Conservation (phyloP, 176 grass and related monocot genomes). For the Metroxylon sagu region DNA sequence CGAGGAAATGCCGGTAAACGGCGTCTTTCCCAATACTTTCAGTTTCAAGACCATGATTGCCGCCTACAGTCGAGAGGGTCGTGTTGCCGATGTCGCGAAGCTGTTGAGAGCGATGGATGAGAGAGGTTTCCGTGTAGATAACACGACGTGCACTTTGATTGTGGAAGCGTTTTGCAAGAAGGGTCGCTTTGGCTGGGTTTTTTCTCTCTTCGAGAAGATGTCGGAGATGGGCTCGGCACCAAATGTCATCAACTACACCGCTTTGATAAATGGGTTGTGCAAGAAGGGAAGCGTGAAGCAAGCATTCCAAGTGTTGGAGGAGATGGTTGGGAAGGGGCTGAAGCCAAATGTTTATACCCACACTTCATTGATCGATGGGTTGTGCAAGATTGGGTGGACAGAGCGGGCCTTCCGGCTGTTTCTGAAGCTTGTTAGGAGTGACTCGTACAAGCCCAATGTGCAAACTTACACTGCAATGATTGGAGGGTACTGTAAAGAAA, state of each 20-base stretch:
- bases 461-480: slow-evolving; percentile 88
- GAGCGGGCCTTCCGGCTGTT: slow-evolving; percentile 80
- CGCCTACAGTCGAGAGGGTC: slow-evolving; percentile 42
- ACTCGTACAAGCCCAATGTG: slow-evolving; percentile 73
- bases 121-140: slow-evolving; percentile 45
- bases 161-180: slow-evolving; percentile 42
- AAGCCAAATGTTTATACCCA: slow-evolving; percentile 90
- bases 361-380: slow-evolving; percentile 52
- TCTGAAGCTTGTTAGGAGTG: slow-evolving; percentile 74
- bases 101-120: slow-evolving; percentile 33
- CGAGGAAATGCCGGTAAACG: slow-evolving; percentile 44
- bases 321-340: slow-evolving; percentile 62
- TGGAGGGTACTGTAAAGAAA: slow-evolving; percentile 70
- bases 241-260: slow-evolving; percentile 81
- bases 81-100: slow-evolving; percentile 26
- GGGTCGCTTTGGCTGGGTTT: slow-evolving; percentile 38
- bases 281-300: slow-evolving; percentile 58
- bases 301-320: slow-evolving; percentile 80
- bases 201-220: slow-evolving; percentile 48
- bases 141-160: slow-evolving; percentile 50
- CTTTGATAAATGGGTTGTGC: slow-evolving; percentile 59
- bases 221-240: slow-evolving; percentile 29
- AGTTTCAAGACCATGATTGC: slow-evolving; percentile 59
- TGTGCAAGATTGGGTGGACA: slow-evolving; percentile 93
- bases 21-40: slow-evolving; percentile 33